Evolutionary conservation across 2,329 filamentous ascomycete genomes (phyloP), one percentile per base, ranked within the genome.

Genomic region (Ophiostoma tasmaniense): DNA sequence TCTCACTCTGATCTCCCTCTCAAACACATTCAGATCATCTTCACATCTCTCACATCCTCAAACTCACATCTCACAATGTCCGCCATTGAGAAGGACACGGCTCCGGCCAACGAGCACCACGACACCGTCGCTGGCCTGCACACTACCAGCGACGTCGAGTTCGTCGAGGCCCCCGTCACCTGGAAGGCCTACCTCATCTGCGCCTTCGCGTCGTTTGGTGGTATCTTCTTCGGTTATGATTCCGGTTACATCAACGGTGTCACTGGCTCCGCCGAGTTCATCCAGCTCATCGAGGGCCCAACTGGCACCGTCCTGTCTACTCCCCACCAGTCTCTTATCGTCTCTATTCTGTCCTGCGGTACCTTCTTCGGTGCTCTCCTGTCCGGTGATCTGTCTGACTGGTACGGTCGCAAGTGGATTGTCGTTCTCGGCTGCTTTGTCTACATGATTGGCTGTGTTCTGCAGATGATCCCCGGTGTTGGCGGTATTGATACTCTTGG

Each of bases 361-460:
- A 92, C 90, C 74, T 94, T 93, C 84, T 90, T 92, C 71, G 88
- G 91, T 77, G 89, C 91, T 69, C 76, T 94, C 73, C 87, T 92
- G 71, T 90, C 89, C 70, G 91, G 91, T 82, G 90, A 92, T 77
- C 77, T 93, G 71, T 86, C 91, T 73, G 91, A 95, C 77, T 85
- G 82, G 78, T 87, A 91, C 69, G 91, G 91, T 73, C 88, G 90
- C 77, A 89, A 89, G 74, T 86, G 83, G 76, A 90, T 89, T 71
- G 85, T 92, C 78, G 88, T 92, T 70, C n/a, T 78, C 2, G 90
- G 89, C 72, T 95, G 91, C 76, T 3, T 77, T 17, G 84, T 93
- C 80, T 96, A 92, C 83, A 82, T 84, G 45, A 37, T 90, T 68
- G 89, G 89, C 83, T 85, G 88, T 37, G 76, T 87, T 71, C 81